phyloP scores from a whole-genome alignment of 371 early-diverging fungal genomes.

The Mortierella sp. region DNA sequence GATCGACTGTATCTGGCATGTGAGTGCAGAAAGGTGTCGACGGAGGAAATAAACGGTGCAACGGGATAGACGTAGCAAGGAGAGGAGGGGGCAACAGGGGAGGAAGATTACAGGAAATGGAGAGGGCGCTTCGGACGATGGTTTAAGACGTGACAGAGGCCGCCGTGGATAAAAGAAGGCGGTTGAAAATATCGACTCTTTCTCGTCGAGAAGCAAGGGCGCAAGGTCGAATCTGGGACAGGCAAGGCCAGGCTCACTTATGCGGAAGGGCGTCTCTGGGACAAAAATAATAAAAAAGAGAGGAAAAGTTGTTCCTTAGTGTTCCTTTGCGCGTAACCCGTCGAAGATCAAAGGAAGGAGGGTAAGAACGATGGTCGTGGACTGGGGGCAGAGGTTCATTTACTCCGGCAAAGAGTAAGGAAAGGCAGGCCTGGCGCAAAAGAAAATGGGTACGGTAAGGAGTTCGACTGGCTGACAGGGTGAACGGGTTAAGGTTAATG shows the following conservation, averaged over 20 bases:
- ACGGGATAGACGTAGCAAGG: background rate
- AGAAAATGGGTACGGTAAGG: background rate
- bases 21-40: background rate
- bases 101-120: background rate
- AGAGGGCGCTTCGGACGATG: background rate
- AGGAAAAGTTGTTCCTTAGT: background rate
- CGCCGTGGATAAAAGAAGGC: background rate
- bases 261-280: background rate
- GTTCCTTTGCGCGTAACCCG: background rate
- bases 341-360: background rate
- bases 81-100: too few species aligned
- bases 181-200: background rate
- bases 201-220: background rate
- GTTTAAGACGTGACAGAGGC: background rate
- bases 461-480: background rate
- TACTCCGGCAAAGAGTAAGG: background rate
- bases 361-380: background rate
- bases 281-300: background rate
- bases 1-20: conserved; percentile 9
- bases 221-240: background rate
- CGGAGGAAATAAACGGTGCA: conserved; percentile 4
- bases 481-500: background rate
- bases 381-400: background rate
- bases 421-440: background rate
- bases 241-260: background rate